Percentiles rank a stretch among this genome's conserved stretches.
These are phyloP conservation scores for Ascochyta clinopodiicola DNA, from an alignment of 2,329 filamentous ascomycete species.

Conservation along the genomic window DNA sequence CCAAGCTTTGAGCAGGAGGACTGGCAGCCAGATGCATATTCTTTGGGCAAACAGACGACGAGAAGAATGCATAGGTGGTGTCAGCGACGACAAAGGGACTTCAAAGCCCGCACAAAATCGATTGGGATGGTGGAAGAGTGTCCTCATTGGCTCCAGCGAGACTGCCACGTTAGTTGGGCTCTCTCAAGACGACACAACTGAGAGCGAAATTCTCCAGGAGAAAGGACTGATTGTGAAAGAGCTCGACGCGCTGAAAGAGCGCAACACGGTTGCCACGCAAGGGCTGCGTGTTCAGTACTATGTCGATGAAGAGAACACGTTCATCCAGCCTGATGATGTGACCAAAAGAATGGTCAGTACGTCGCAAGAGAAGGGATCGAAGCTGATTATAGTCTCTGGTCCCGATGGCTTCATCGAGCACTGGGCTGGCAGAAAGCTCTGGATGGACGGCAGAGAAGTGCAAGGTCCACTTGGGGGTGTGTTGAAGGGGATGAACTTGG, in stretches of 20 bases:
- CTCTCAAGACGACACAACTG: conserved; percentile 8
- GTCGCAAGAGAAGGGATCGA: conserved; percentile 55
- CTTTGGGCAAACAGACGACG: conserved; percentile 80
- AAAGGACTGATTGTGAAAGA: conserved; percentile 65
- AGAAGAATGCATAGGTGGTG: conserved; percentile 69
- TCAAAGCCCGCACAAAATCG: conserved; percentile 15
- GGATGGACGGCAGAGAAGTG: conserved; percentile 72
- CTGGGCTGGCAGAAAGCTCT: conserved; percentile 81
- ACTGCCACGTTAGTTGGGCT: conserved; percentile 11
- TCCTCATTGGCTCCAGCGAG: conserved; percentile 26
- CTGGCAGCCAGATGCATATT: conserved; percentile 65
- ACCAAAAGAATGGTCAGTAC: conserved; percentile 30
- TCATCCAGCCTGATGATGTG: conserved; percentile 60
- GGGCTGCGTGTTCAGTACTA: conserved; percentile 70
- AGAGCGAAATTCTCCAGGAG: conserved; percentile 2
- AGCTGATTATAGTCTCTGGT: conserved; percentile 83
- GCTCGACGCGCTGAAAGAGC: conserved; percentile 66
- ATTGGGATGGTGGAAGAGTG: conserved; percentile 37
- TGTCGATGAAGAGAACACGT: conserved; percentile 78
- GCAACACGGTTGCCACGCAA: conserved; percentile 19
- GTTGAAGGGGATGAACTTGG: conserved; percentile 65
- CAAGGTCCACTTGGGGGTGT: conserved; percentile 78
- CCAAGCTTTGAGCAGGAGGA: conserved; percentile 62
- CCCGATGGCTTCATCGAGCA: conserved; percentile 87
- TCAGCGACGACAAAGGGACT: conserved; percentile 54